Evolutionary conservation across 768 basidiomycete genomes (phyloP).

Genomic region (Mycena galericulata): DNA sequence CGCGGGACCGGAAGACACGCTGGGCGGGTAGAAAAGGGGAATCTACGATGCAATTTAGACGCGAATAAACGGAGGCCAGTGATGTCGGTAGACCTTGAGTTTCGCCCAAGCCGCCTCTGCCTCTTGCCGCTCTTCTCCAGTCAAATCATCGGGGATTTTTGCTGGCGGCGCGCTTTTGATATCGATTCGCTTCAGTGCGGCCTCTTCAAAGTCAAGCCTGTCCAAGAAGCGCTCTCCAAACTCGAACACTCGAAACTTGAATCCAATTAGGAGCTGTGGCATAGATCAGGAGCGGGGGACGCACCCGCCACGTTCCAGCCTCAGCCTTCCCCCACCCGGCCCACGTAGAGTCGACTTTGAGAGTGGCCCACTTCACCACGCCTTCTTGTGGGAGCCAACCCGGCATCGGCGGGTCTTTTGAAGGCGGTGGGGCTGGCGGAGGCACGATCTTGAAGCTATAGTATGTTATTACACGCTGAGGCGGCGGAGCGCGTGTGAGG

Average conservation of each 20-base stretch:
- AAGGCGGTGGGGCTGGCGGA: conserved; percentile 50
- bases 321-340: conserved; percentile 73
- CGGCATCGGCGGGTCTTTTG: conserved; percentile 44
- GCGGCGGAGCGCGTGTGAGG: conserved; percentile 50
- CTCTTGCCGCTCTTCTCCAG: conserved; percentile 33
- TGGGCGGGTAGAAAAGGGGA: conserved; percentile 71
- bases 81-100: conserved; percentile 23
- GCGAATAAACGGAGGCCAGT: not conserved
- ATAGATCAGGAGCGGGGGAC: conserved; percentile 36
- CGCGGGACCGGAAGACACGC: conserved; percentile 47
- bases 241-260: conserved; percentile 71
- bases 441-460: conserved; percentile 34
- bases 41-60: conserved; percentile 58
- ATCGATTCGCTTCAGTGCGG: conserved; percentile 79
- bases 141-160: conserved; percentile 37
- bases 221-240: conserved; percentile 78
- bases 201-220: conserved; percentile 84
- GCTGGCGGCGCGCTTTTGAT: conserved; percentile 73
- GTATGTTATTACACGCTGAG: conserved; percentile 29
- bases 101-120: conserved; percentile 37
- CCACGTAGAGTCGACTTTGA: conserved; percentile 71
- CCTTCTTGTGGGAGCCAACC: conserved; percentile 57
- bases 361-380: conserved; percentile 58
- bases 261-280: not conserved
- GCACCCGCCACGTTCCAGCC: conserved; percentile 79